A percentile compares a stretch with the other conserved stretches of the same genome.
phyloP scores from a whole-genome alignment of 257 asterid genomes.

The Jacaranda copaia region DNA sequence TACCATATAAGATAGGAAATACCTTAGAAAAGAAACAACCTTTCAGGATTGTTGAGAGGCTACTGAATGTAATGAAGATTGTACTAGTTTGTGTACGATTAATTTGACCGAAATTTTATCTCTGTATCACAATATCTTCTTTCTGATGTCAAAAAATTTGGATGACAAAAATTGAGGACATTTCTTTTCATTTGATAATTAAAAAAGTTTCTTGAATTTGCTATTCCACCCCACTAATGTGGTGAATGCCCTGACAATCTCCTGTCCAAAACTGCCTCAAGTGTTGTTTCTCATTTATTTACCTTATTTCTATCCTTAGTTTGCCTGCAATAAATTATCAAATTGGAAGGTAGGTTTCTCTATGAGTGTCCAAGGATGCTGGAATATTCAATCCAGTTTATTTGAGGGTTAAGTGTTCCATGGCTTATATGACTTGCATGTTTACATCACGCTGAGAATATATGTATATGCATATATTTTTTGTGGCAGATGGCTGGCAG shows the following conservation, averaged over 20 bases:
- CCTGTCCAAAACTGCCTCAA: not conserved
- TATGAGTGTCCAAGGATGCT: constrained; percentile 26
- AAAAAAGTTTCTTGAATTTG: not conserved
- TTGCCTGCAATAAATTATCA: not conserved
- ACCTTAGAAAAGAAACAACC: not conserved
- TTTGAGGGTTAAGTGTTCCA: not conserved
- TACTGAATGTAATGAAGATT: not conserved
- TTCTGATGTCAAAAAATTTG: not conserved
- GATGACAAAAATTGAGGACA: not conserved
- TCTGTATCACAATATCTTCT: constrained; percentile 2
- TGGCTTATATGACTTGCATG: not conserved
- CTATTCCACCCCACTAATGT: constrained; percentile 6
- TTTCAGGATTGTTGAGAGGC: constrained; percentile 13
- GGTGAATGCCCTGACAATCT: not conserved
- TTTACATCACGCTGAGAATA: not conserved
- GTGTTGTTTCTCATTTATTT: constrained; percentile 4
- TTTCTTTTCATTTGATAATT: not conserved
- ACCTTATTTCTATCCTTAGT: not conserved
- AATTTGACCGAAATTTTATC: not conserved
- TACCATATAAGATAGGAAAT: not conserved
- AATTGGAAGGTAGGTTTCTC: constrained; percentile 16
- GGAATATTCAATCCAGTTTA: not conserved
- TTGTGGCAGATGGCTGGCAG: constrained; percentile 87
- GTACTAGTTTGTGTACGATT: constrained; percentile 4
- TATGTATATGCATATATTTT: not conserved